Conservation (phyloP, 495 filamentous ascomycete species). For the Aeminium ludgeri region DNA sequence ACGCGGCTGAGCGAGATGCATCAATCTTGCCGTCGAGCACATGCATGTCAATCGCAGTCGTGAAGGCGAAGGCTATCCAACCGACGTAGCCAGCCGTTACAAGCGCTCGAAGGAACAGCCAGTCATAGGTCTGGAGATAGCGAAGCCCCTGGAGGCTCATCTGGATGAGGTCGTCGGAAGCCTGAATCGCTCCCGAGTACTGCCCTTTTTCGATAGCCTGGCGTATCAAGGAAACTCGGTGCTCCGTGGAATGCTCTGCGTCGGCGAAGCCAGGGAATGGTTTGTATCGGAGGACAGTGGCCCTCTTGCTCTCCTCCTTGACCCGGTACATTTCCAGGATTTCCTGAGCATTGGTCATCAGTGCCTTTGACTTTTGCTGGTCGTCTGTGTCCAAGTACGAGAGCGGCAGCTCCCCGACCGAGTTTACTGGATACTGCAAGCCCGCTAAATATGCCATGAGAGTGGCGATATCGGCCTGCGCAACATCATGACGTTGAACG, state of each 20-base stretch:
- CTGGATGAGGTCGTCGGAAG: constrained; percentile 58
- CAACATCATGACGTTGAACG: constrained; percentile 73
- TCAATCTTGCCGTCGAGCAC: constrained; percentile 59
- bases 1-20: constrained; percentile 44
- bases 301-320: constrained; percentile 75
- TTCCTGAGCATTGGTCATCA: constrained; percentile 69
- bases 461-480: constrained; percentile 87
- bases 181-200: constrained; percentile 57
- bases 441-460: constrained; percentile 95
- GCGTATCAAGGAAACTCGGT: constrained; percentile 50
- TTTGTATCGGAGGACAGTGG: constrained; percentile 55
- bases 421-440: constrained; percentile 85
- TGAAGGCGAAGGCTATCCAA: constrained; percentile 90
- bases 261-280: constrained; percentile 50
- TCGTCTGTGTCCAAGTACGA: constrained; percentile 55
- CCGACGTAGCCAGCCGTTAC: constrained; percentile 89
- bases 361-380: constrained; percentile 66
- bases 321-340: constrained; percentile 94
- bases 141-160: constrained; percentile 68
- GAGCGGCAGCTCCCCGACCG: constrained; percentile 83
- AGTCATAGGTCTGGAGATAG: constrained; percentile 93
- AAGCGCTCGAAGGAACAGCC: constrained; percentile 89
- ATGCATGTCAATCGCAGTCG: constrained; percentile 78
- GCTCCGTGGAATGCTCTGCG: constrained; percentile 43
- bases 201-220: constrained; percentile 46